A percentile compares a stretch with the other conserved stretches of the same genome.
Conservation (phyloP, 169 alveolate species). For the Cryptosporidium ubiquitum region DNA sequence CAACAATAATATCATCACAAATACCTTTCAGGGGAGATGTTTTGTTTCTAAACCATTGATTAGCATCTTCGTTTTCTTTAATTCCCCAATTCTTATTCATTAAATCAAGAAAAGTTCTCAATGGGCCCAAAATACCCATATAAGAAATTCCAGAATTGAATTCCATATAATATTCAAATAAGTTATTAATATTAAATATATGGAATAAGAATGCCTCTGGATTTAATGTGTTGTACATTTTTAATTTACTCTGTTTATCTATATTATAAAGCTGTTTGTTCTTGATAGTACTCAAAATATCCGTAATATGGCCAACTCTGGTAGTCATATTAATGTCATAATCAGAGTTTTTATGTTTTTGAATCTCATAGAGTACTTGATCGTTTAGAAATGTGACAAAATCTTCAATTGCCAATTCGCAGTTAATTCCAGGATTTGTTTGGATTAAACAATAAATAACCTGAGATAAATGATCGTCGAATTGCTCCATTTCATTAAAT, state of each 20-base stretch:
- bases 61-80: constrained; percentile 10
- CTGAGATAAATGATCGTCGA: constrained; percentile 33
- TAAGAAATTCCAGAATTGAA: constrained; percentile 18
- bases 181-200: constrained; percentile 29
- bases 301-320: neutral
- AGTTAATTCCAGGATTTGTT: neutral
- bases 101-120: constrained; percentile 47
- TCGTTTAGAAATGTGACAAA: constrained; percentile 1
- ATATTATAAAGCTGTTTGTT: neutral
- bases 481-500: constrained; percentile 1
- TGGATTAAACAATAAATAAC: constrained; percentile 52
- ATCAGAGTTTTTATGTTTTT: neutral
- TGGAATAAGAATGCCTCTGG: constrained; percentile 24
- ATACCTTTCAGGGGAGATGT: constrained; percentile 20
- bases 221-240: constrained; percentile 3
- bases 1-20: constrained; percentile 24
- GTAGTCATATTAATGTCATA: constrained; percentile 11
- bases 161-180: constrained; percentile 18
- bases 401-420: constrained; percentile 22
- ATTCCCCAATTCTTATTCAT: constrained; percentile 47
- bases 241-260: neutral
- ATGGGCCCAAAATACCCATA: constrained; percentile 4
- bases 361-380: constrained; percentile 41
- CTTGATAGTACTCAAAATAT: constrained; percentile 17
- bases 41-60: constrained; percentile 22